phyloP scores from a whole-genome alignment of 768 basidiomycete species.

The Amanita molliuscula region DNA sequence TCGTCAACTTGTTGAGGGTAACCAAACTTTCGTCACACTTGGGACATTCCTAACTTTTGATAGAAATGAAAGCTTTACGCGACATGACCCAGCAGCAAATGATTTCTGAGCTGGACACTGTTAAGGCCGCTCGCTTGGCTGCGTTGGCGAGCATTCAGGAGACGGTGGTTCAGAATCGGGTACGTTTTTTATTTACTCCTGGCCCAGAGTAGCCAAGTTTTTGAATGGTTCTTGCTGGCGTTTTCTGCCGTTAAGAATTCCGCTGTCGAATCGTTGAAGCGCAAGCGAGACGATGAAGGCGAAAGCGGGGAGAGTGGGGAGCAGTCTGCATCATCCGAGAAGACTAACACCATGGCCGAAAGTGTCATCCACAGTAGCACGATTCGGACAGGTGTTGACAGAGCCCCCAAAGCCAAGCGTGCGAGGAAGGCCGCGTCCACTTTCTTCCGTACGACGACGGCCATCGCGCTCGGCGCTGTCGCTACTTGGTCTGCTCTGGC shows the following conservation, averaged over 20 bases:
- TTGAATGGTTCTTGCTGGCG: slow-evolving; percentile 1
- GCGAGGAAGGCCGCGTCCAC: slow-evolving; percentile 30
- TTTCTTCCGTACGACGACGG: slow-evolving; percentile 49
- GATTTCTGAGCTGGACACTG: slow-evolving; percentile 31
- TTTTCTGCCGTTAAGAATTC: slow-evolving; percentile 13
- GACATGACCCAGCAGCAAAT: slow-evolving; percentile 35
- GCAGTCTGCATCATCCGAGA: neutral
- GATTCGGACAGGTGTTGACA: slow-evolving; percentile 5
- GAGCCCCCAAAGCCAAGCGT: slow-evolving; percentile 30
- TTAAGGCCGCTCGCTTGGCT: slow-evolving; percentile 25
- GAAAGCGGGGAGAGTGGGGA: slow-evolving; percentile 11
- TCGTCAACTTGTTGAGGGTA: slow-evolving; percentile 32
- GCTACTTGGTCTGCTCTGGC: slow-evolving; percentile 69
- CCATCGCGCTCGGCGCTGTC: slow-evolving; percentile 56
- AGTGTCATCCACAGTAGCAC: neutral
- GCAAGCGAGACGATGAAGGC: slow-evolving; percentile 44
- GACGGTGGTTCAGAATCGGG: neutral
- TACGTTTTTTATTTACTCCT: neutral
- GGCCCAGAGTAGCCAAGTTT: slow-evolving; percentile 15
- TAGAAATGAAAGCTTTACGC: slow-evolving; percentile 37
- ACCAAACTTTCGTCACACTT: slow-evolving; percentile 3
- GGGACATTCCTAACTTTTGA: neutral
- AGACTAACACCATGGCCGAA: slow-evolving; percentile 7
- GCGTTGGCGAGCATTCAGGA: neutral
- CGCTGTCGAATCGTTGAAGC: slow-evolving; percentile 39